Conservation (phyloP, 2,329 filamentous ascomycete genomes). For the Parastagonospora nodorum region DNA sequence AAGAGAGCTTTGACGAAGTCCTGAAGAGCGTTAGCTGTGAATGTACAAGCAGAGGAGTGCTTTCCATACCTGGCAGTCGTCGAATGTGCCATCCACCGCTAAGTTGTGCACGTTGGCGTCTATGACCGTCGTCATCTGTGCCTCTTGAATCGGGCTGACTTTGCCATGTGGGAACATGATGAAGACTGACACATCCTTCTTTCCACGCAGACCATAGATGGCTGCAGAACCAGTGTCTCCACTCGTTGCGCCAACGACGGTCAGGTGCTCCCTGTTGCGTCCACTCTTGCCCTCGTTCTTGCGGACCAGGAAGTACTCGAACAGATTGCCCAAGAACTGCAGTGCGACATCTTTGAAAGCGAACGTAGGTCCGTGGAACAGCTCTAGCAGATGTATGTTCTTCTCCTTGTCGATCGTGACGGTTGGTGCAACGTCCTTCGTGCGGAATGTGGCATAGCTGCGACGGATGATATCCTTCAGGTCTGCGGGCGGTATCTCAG, state of each 20-base stretch:
- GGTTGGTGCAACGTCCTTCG: slow-evolving; percentile 76
- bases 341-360: slow-evolving; percentile 92
- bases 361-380: slow-evolving; percentile 95
- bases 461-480: slow-evolving; percentile 81
- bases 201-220: slow-evolving; percentile 91
- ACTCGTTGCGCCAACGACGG: slow-evolving; percentile 50
- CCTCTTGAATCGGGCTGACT: slow-evolving; percentile 89
- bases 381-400: slow-evolving; percentile 84
- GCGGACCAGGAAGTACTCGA: slow-evolving; percentile 82
- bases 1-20: slow-evolving; percentile 96
- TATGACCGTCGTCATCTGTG: slow-evolving; percentile 93
- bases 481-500: slow-evolving; percentile 80
- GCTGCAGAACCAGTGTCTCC: slow-evolving; percentile 83
- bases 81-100: slow-evolving; percentile 87
- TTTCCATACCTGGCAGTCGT: slow-evolving; percentile 79
- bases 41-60: not conserved
- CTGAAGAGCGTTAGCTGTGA: slow-evolving; percentile 47
- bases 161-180: slow-evolving; percentile 92
- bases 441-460: slow-evolving; percentile 89
- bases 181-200: slow-evolving; percentile 96
- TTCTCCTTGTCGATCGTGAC: slow-evolving; percentile 72
- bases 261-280: slow-evolving; percentile 60
- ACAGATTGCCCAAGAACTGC: slow-evolving; percentile 95
- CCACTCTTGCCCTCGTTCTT: slow-evolving; percentile 73
- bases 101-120: slow-evolving; percentile 94